Percentiles rank a stretch among this genome's conserved stretches.
phyloP scores from a whole-genome alignment of 75 land plant species.

The Sequoia sempervirens region DNA sequence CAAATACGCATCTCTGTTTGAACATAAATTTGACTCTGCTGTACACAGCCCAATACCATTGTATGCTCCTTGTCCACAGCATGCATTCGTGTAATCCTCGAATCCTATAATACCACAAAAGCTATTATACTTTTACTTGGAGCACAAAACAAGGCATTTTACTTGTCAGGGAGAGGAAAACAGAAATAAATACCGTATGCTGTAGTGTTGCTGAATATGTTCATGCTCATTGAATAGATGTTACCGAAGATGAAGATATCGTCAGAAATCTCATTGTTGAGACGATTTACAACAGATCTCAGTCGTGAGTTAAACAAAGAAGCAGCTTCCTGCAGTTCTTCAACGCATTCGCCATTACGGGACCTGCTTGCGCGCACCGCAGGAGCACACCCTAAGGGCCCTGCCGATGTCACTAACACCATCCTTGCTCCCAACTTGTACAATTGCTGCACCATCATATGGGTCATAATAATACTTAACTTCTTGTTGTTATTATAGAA shows the following conservation, averaged over 20 bases:
- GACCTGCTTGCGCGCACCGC: slow-evolving; percentile 38
- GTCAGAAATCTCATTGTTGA: slow-evolving; percentile 16
- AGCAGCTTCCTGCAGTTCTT: slow-evolving; percentile 20
- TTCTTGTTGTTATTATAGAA: too few species aligned
- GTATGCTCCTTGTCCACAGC: slow-evolving; percentile 33
- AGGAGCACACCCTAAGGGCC: slow-evolving; percentile 79
- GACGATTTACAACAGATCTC: slow-evolving; percentile 2
- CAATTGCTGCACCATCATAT: slow-evolving; percentile 19
- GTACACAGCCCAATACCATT: slow-evolving; percentile 18
- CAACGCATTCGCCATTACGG: slow-evolving; percentile 21
- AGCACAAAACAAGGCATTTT: neutral
- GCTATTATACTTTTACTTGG: neutral
- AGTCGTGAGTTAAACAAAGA: slow-evolving; percentile 14
- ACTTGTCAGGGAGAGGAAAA: neutral
- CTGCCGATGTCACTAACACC: slow-evolving; percentile 49
- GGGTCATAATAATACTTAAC: too few species aligned
- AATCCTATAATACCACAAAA: neutral
- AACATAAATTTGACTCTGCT: slow-evolving; percentile 10
- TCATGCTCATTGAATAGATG: slow-evolving; percentile 7
- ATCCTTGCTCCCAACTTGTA: slow-evolving; percentile 61
- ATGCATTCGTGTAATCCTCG: slow-evolving; percentile 7
- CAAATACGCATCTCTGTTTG: slow-evolving; percentile 8
- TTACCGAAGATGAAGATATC: slow-evolving; percentile 15
- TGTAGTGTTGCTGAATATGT: neutral
- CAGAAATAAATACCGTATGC: neutral